Evolutionary conservation across 441 rosid genomes (phyloP).

Genomic region (Gossypium laxum): DNA sequence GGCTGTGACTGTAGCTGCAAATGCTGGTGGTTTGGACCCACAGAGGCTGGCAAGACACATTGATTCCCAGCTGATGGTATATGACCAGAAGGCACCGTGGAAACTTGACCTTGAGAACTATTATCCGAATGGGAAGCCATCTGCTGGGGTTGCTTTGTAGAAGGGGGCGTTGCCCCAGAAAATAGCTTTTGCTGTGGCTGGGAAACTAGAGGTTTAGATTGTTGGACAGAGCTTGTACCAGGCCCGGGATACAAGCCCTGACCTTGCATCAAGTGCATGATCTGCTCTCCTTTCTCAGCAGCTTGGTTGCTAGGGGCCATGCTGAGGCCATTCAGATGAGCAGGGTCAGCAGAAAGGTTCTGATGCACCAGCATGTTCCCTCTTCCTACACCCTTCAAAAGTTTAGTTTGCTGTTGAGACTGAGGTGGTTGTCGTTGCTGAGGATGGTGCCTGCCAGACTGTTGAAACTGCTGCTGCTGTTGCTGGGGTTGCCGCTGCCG

Average conservation of each 20-base stretch:
- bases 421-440: constrained; percentile 58
- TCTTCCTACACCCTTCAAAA: constrained; percentile 70
- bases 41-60: constrained; percentile 37
- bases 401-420: constrained; percentile 60
- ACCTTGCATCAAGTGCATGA: constrained; percentile 51
- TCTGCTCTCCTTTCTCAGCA: constrained; percentile 62
- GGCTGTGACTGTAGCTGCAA: constrained; percentile 35
- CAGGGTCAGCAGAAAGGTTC: constrained; percentile 53
- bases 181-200: constrained; percentile 45
- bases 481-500: constrained; percentile 54
- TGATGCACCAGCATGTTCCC: constrained; percentile 61
- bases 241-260: constrained; percentile 54
- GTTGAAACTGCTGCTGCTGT: constrained; percentile 80
- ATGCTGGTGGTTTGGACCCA: constrained; percentile 61
- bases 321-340: constrained; percentile 62
- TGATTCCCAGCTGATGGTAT: constrained; percentile 34
- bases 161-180: constrained; percentile 36
- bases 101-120: constrained; percentile 48
- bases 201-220: constrained; percentile 49
- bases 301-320: constrained; percentile 47
- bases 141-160: constrained; percentile 46
- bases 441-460: constrained; percentile 78
- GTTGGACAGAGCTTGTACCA: constrained; percentile 40
- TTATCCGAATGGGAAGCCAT: constrained; percentile 53
- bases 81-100: constrained; percentile 40